Evolutionary conservation across 179 eudicot species (phyloP).

Genomic region (Vitellaria paradoxa): DNA sequence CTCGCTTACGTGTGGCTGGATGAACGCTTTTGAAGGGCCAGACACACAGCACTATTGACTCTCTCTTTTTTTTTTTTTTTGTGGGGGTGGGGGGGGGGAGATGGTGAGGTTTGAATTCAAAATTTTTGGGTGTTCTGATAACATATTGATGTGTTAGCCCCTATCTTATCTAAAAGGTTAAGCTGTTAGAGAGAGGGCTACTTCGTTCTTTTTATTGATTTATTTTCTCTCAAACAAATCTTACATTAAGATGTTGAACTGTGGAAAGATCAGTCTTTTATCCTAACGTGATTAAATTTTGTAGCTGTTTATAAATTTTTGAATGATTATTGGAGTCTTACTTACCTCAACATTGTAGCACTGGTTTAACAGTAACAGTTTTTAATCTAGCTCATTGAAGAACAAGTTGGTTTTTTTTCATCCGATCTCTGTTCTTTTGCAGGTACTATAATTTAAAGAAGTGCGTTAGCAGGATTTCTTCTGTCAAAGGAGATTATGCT

Average conservation of each 20-base stretch:
- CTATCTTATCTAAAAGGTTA: too few species aligned
- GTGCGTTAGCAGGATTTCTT: slow-evolving; percentile 72
- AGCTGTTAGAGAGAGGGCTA: too few species aligned
- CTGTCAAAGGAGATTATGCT: slow-evolving; percentile 54
- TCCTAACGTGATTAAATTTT: background rate
- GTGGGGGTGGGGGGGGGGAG: too few species aligned
- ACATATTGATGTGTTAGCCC: too few species aligned
- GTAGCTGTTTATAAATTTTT: background rate
- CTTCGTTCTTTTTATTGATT: background rate
- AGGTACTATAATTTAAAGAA: slow-evolving; percentile 82
- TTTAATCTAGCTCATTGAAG: background rate
- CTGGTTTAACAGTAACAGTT: background rate
- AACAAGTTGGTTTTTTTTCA: background rate
- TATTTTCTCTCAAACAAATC: background rate
- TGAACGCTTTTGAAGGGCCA: too few species aligned
- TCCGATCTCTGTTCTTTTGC: slow-evolving; percentile 16
- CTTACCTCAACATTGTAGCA: background rate
- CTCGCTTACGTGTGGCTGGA: too few species aligned
- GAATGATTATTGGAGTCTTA: background rate
- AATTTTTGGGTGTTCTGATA: too few species aligned
- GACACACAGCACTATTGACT: background rate
- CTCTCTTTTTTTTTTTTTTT: background rate
- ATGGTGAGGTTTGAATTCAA: too few species aligned
- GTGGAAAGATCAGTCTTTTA: background rate
- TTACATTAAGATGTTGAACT: too few species aligned